Percentiles rank a stretch among this genome's conserved stretches.
These are phyloP conservation scores for Vachellia collinsii DNA, from an alignment of 306 rosid genomes.

Conservation along the genomic window DNA sequence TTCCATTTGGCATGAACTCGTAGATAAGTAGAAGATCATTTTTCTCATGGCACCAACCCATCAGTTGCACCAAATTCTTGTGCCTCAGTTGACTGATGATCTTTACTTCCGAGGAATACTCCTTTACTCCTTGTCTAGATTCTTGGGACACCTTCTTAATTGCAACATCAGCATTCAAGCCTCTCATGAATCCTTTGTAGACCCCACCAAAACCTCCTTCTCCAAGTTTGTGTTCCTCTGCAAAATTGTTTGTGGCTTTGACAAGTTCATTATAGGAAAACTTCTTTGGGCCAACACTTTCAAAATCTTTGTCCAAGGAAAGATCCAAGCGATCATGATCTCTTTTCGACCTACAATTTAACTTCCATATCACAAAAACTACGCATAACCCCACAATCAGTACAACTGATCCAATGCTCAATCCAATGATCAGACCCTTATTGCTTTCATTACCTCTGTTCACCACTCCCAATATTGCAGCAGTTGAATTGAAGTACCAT, in stretches of 20 bases:
- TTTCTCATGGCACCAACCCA: constrained; percentile 33
- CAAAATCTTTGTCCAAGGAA: constrained; percentile 38
- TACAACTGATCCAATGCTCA: background rate
- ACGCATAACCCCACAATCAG: background rate
- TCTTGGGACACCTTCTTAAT: constrained; percentile 15
- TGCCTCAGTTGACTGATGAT: constrained; percentile 31
- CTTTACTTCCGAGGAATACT: constrained; percentile 14
- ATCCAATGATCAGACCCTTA: background rate
- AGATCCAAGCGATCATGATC: background rate
- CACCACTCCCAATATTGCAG: background rate
- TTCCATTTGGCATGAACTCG: constrained; percentile 33
- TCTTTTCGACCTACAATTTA: background rate
- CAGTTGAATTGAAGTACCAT: constrained; percentile 28
- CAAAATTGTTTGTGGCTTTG: constrained; percentile 20
- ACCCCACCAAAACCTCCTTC: constrained; percentile 35
- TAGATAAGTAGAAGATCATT: constrained; percentile 13
- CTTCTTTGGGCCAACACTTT: background rate
- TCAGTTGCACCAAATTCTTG: constrained; percentile 34
- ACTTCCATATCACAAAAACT: constrained; percentile 5
- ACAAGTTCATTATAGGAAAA: constrained; percentile 20
- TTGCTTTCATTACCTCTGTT: background rate
- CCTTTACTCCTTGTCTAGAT: constrained; percentile 4
- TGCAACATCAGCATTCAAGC: background rate
- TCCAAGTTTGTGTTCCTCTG: constrained; percentile 30
- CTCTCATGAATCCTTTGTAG: background rate